A percentile compares a stretch with the other conserved stretches of the same genome.
Evolutionary conservation across 1,284 basidiomycete species (phyloP).

Genomic region (Puccinia horiana): DNA sequence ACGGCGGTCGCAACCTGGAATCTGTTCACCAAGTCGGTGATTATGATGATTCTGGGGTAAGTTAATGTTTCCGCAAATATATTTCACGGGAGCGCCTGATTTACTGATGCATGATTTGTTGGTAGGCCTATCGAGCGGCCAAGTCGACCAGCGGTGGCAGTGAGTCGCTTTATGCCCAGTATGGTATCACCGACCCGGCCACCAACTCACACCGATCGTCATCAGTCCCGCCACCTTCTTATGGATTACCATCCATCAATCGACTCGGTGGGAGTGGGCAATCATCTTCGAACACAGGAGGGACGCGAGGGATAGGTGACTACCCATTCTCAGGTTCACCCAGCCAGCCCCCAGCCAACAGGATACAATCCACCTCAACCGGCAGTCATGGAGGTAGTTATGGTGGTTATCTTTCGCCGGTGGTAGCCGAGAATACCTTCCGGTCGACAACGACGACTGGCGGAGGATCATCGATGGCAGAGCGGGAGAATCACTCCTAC

Average conservation of each 20-base stretch:
- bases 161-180: conserved; percentile 27
- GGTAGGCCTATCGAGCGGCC: conserved; percentile 5
- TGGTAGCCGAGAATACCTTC: neutral
- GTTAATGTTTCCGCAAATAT: neutral
- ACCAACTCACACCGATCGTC: conserved; percentile 14
- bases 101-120: neutral
- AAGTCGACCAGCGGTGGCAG: conserved; percentile 4
- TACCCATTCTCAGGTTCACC: conserved; percentile 23
- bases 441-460: neutral
- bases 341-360: conserved; percentile 1
- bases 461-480: neutral
- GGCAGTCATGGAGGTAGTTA: conserved; percentile 1
- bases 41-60: conserved; percentile 31
- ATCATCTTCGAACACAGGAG: neutral
- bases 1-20: conserved; percentile 4
- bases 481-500: neutral
- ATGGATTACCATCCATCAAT: conserved; percentile 38
- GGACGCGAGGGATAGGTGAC: neutral
- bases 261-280: neutral
- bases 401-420: conserved; percentile 23
- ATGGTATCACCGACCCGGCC: neutral
- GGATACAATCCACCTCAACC: neutral
- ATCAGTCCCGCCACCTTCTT: conserved; percentile 34
- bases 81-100: neutral
- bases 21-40: conserved; percentile 19